Conservation (phyloP, 2,329 filamentous ascomycete genomes). For the Xylaria sp. region DNA sequence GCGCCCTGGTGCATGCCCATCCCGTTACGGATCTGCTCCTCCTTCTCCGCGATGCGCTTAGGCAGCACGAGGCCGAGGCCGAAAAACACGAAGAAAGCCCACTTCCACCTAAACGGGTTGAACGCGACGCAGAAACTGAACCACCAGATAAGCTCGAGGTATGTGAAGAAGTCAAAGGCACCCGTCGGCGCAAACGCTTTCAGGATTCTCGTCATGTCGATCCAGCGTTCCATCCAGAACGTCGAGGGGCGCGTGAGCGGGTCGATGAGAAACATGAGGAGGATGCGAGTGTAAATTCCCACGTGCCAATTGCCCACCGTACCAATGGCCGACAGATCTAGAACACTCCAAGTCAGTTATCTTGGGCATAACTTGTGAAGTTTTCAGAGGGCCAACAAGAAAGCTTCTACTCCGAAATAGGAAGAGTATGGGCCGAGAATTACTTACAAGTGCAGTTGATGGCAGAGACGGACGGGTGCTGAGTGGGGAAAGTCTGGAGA, state of each 20-base stretch:
- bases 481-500: slow-evolving; percentile 83
- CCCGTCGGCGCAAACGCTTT: slow-evolving; percentile 76
- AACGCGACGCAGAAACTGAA: slow-evolving; percentile 80
- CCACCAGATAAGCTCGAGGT: slow-evolving; percentile 86
- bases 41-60: slow-evolving; percentile 70
- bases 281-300: slow-evolving; percentile 85
- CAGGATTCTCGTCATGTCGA: slow-evolving; percentile 80
- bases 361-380: neutral
- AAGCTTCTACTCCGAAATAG: neutral
- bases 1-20: slow-evolving; percentile 53
- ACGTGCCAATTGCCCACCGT: slow-evolving; percentile 90
- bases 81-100: slow-evolving; percentile 84
- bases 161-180: slow-evolving; percentile 91
- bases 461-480: slow-evolving; percentile 76
- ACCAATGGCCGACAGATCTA: slow-evolving; percentile 74
- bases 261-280: slow-evolving; percentile 87
- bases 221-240: slow-evolving; percentile 85
- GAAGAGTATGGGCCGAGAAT: neutral
- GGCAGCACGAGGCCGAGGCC: slow-evolving; percentile 76
- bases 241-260: slow-evolving; percentile 76
- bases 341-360: neutral
- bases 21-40: slow-evolving; percentile 69
- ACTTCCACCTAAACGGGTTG: slow-evolving; percentile 92
- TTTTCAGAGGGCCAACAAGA: neutral
- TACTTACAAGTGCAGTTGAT: slow-evolving; percentile 77